phyloP scores from a whole-genome alignment of 768 basidiomycete genomes.

The Leccinum incarnatum region DNA sequence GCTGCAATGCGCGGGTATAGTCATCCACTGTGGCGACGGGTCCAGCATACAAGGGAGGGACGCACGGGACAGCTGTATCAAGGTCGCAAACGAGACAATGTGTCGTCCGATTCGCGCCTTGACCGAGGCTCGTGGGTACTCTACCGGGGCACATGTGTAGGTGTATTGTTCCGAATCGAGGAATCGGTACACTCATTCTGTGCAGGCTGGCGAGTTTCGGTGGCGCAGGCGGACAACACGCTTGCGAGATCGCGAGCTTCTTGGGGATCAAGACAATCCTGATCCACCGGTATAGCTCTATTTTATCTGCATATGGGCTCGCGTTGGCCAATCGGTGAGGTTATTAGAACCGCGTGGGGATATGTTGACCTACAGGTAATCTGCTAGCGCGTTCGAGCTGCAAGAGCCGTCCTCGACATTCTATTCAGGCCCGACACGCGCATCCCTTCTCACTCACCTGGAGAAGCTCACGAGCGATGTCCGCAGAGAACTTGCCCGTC shows the following conservation, averaged over 20 bases:
- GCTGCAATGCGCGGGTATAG: not conserved
- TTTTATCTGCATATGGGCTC: slow-evolving; percentile 92
- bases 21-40: too few relatives aligned
- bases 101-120: slow-evolving; percentile 87
- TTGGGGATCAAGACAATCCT: slow-evolving; percentile 86
- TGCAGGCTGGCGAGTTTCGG: slow-evolving; percentile 83
- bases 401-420: slow-evolving; percentile 88
- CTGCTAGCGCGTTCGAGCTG: slow-evolving; percentile 70
- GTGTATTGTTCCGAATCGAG: slow-evolving; percentile 7
- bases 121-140: slow-evolving; percentile 86
- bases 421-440: slow-evolving; percentile 59
- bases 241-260: slow-evolving; percentile 84
- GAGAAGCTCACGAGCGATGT: slow-evolving; percentile 68
- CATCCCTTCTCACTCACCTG: slow-evolving; percentile 58
- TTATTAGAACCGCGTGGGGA: not conserved
- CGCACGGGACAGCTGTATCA: slow-evolving; percentile 67
- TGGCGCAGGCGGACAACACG: slow-evolving; percentile 89
- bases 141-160: slow-evolving; percentile 71
- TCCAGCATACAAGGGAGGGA: not conserved
- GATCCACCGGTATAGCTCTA: slow-evolving; percentile 89
- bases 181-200: not conserved
- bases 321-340: slow-evolving; percentile 75
- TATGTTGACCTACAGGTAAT: not conserved
- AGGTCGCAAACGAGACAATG: slow-evolving; percentile 97
- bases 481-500: slow-evolving; percentile 57